These are phyloP conservation scores for Diplodia scrobiculata DNA, from an alignment of 2,329 filamentous ascomycete genomes.

Conservation along the genomic window DNA sequence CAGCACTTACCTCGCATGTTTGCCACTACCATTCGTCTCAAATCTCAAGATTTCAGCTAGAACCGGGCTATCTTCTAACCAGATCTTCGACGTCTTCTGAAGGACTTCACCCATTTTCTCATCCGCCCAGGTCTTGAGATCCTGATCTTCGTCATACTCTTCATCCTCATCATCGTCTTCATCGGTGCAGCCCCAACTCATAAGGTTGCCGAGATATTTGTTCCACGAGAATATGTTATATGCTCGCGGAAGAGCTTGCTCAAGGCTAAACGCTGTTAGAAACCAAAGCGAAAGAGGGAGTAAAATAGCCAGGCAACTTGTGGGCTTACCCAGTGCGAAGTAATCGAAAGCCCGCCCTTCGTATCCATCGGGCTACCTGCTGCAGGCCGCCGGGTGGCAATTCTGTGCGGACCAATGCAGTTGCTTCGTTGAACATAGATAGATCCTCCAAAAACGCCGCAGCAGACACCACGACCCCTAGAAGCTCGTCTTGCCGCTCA, in stretches of 20 bases:
- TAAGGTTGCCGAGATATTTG: neutral
- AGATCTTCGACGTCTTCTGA: neutral
- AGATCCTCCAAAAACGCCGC: neutral
- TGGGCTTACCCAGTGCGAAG: neutral
- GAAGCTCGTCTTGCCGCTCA: neutral
- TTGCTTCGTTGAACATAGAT: neutral
- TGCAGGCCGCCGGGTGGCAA: neutral
- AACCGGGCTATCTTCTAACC: neutral
- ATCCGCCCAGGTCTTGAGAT: neutral
- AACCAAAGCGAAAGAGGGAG: too few species aligned
- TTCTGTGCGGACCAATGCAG: neutral
- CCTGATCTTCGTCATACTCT: too few species aligned
- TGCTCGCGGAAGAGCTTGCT: neutral
- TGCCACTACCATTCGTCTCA: neutral
- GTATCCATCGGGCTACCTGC: neutral
- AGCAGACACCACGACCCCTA: neutral
- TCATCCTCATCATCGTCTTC: neutral
- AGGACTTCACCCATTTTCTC: neutral
- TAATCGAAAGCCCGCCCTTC: neutral
- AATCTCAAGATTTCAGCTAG: neutral
- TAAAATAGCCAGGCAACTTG: too few species aligned
- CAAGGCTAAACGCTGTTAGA: neutral
- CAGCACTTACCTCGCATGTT: neutral
- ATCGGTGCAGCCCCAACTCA: neutral
- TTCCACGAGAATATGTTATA: neutral